Percentiles rank a stretch among this genome's conserved stretches.
Evolutionary conservation across 345 rosid genomes (phyloP).

Genomic region (Euphorbia peplus): DNA sequence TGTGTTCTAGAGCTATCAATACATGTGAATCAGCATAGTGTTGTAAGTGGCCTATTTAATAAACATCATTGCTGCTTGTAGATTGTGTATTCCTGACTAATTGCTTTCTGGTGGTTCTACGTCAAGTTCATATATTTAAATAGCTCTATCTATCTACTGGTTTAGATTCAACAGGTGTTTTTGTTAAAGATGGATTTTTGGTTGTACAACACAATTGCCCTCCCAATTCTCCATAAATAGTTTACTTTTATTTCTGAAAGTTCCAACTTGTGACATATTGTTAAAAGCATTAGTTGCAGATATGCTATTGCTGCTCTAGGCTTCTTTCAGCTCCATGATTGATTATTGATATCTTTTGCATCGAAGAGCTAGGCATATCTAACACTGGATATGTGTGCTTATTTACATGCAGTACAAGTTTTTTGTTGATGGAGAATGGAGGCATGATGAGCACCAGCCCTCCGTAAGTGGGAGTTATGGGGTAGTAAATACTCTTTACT

Average conservation of each 20-base stretch:
- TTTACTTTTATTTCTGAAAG: too few species aligned
- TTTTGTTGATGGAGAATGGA: conserved; percentile 89
- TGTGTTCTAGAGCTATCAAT: neutral
- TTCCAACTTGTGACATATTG: neutral
- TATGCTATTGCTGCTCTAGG: neutral
- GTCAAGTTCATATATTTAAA: neutral
- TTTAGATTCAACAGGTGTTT: neutral
- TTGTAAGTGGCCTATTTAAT: neutral
- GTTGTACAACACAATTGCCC: neutral
- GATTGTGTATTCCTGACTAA: too few species aligned
- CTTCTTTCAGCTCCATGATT: neutral
- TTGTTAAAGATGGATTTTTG: neutral
- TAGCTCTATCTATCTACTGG: neutral
- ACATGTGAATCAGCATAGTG: neutral
- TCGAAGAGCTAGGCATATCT: neutral
- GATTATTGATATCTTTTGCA: neutral
- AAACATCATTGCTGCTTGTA: neutral
- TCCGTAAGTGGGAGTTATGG: conserved; percentile 57
- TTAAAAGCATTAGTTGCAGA: neutral
- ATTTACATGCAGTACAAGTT: conserved; percentile 71
- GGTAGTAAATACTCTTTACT: conserved; percentile 59
- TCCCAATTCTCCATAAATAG: too few species aligned
- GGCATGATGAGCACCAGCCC: conserved; percentile 74
- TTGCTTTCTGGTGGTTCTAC: neutral
- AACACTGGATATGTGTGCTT: neutral